phyloP scores from a whole-genome alignment of 306 rosid genomes.

The Lathyrus tuberosus region DNA sequence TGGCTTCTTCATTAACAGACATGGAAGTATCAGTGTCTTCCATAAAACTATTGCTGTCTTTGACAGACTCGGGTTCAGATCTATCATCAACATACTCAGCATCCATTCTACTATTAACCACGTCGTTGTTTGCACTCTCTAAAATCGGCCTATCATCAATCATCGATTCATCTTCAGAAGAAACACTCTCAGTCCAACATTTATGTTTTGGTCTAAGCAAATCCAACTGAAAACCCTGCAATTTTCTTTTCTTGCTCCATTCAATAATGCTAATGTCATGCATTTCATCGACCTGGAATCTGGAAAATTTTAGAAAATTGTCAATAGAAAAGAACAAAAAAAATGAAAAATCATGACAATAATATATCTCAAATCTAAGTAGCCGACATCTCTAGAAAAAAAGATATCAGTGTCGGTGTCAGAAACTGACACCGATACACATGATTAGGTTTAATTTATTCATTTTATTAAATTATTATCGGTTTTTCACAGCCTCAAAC shows the following conservation, averaged over 20 bases:
- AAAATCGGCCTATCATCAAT: constrained; percentile 41
- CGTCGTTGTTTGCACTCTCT: constrained; percentile 30
- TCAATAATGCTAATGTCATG: constrained; percentile 32
- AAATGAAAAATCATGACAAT: not conserved
- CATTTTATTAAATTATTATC: too few species aligned
- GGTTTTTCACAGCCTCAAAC: not conserved
- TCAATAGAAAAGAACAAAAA: constrained; percentile 7
- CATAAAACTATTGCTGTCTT: constrained; percentile 61
- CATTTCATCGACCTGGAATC: constrained; percentile 44
- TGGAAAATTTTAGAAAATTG: constrained; percentile 27
- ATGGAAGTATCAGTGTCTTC: constrained; percentile 54
- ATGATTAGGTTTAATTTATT: too few species aligned
- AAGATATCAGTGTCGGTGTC: too few species aligned
- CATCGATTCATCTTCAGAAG: constrained; percentile 41
- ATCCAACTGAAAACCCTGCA: constrained; percentile 58
- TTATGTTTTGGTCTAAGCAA: constrained; percentile 63
- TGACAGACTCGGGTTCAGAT: constrained; percentile 50
- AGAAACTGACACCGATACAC: too few species aligned
- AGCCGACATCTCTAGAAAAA: too few species aligned
- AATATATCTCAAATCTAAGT: not conserved
- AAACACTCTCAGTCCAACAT: constrained; percentile 48
- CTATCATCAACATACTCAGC: constrained; percentile 26
- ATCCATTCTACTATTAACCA: constrained; percentile 18
- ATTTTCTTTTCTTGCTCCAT: constrained; percentile 71
- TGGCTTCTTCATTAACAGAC: constrained; percentile 52